Evolutionary conservation across 2,329 filamentous ascomycete genomes (phyloP).

Genomic region (Fusarium camptoceras): DNA sequence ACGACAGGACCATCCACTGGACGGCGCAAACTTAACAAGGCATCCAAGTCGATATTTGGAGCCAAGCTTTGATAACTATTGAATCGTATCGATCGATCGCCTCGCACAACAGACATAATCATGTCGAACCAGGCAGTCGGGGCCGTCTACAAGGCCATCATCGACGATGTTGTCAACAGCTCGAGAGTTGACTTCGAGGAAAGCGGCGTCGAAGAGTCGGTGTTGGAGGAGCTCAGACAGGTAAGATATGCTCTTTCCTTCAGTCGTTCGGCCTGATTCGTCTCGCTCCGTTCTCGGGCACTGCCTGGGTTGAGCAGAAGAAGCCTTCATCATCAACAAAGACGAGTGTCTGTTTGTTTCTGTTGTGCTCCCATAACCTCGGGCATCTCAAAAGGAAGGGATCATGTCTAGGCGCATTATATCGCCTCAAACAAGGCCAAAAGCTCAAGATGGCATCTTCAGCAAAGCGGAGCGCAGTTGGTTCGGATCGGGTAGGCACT

Average conservation of each 20-base stretch:
- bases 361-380: not conserved
- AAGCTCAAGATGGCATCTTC: slow-evolving; percentile 10
- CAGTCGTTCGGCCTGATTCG: slow-evolving; percentile 2
- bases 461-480: slow-evolving; percentile 13
- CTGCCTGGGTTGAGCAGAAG: slow-evolving; percentile 48
- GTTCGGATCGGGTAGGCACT: slow-evolving; percentile 12
- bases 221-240: slow-evolving; percentile 86
- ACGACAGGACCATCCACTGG: slow-evolving; percentile 4
- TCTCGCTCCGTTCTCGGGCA: slow-evolving; percentile 6
- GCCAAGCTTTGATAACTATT: not conserved
- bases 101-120: slow-evolving; percentile 39
- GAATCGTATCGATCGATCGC: not conserved
- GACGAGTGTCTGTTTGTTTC: slow-evolving; percentile 26
- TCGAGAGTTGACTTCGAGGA: slow-evolving; percentile 98
- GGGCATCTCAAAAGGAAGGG: not conserved
- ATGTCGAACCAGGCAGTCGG: slow-evolving; percentile 76
- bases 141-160: slow-evolving; percentile 81
- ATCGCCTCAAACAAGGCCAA: slow-evolving; percentile 12
- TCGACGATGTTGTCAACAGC: slow-evolving; percentile 88
- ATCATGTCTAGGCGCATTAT: not conserved
- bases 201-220: slow-evolving; percentile 88
- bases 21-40: slow-evolving; percentile 18
- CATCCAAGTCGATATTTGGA: not conserved
- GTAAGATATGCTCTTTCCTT: slow-evolving; percentile 66
- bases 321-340: slow-evolving; percentile 17